These are phyloP conservation scores for Camelina laxa DNA, from an alignment of 345 rosid species.

Conservation along the genomic window DNA sequence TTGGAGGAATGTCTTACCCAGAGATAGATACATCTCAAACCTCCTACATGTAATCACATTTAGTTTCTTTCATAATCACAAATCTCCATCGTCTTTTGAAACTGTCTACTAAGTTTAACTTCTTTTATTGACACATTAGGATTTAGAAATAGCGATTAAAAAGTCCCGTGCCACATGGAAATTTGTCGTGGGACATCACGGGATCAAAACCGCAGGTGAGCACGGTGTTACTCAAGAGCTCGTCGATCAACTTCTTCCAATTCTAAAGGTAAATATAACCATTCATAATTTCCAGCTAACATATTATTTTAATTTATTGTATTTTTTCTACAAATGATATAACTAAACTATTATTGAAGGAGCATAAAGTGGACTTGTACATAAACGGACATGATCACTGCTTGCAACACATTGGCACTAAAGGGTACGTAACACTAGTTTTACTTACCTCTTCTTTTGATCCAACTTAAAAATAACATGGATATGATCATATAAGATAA, in stretches of 20 bases:
- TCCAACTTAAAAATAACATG: not conserved
- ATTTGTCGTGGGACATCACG: constrained; percentile 69
- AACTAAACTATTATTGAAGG: constrained; percentile 44
- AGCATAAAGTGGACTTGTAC: constrained; percentile 55
- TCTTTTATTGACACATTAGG: constrained; percentile 34
- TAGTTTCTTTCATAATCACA: not conserved
- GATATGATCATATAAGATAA: too few relatives aligned
- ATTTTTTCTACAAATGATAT: not conserved
- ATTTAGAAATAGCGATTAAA: constrained; percentile 50
- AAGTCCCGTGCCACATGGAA: constrained; percentile 63
- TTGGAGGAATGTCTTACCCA: constrained; percentile 53
- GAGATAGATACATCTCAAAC: constrained; percentile 44
- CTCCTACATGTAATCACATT: constrained; percentile 47
- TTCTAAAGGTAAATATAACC: constrained; percentile 49
- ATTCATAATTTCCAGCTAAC: not conserved
- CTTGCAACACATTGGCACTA: constrained; percentile 54
- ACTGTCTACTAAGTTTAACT: not conserved
- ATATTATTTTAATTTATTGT: not conserved
- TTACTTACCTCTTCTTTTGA: not conserved
- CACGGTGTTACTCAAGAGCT: constrained; percentile 68
- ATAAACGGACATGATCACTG: constrained; percentile 72
- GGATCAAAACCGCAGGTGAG: constrained; percentile 59
- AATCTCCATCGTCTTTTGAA: not conserved
- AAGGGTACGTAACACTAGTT: constrained; percentile 39
- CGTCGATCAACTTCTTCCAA: constrained; percentile 53